phyloP scores from a whole-genome alignment of 768 basidiomycete species.

The Russula emetica region DNA sequence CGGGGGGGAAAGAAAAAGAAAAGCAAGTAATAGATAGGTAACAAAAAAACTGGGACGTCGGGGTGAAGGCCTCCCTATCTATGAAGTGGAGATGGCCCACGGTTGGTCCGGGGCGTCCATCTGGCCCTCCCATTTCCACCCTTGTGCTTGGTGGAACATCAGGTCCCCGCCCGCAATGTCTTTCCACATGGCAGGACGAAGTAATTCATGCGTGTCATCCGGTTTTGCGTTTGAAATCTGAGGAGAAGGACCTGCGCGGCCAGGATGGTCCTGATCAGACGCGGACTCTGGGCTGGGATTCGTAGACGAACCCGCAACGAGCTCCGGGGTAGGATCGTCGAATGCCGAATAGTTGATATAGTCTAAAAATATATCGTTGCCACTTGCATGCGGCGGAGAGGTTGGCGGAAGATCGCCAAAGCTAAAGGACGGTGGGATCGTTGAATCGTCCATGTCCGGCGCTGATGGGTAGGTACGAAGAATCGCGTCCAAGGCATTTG shows the following conservation, averaged over 20 bases:
- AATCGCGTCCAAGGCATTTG: conserved; percentile 55
- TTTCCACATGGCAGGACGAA: conserved; percentile 57
- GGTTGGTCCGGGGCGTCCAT: conserved; percentile 64
- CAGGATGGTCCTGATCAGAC: conserved; percentile 51
- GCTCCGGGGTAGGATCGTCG: conserved; percentile 63
- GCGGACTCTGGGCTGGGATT: conserved; percentile 75
- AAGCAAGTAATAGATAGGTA: conserved; percentile 25
- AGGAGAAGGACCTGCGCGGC: conserved; percentile 40
- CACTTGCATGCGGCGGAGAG: conserved; percentile 29
- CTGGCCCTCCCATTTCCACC: conserved; percentile 70
- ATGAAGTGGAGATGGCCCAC: conserved; percentile 69
- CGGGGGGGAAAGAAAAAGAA: conserved; percentile 3
- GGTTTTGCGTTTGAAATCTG: conserved; percentile 45
- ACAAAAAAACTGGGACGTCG: conserved; percentile 24
- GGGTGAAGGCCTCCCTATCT: conserved; percentile 33
- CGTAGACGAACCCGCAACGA: conserved; percentile 66
- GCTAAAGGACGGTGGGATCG: conserved; percentile 27
- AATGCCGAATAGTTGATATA: conserved; percentile 68
- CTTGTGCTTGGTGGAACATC: conserved; percentile 52
- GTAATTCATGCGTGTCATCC: conserved; percentile 40
- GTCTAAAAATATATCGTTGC: conserved; percentile 51
- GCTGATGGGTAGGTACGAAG: conserved; percentile 49
- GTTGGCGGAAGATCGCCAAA: conserved; percentile 34
- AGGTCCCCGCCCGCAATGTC: conserved; percentile 76
- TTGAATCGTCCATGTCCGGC: conserved; percentile 41